These are phyloP conservation scores for Monosporascus sp. DNA, from an alignment of 2,329 filamentous ascomycete genomes.

Conservation along the genomic window DNA sequence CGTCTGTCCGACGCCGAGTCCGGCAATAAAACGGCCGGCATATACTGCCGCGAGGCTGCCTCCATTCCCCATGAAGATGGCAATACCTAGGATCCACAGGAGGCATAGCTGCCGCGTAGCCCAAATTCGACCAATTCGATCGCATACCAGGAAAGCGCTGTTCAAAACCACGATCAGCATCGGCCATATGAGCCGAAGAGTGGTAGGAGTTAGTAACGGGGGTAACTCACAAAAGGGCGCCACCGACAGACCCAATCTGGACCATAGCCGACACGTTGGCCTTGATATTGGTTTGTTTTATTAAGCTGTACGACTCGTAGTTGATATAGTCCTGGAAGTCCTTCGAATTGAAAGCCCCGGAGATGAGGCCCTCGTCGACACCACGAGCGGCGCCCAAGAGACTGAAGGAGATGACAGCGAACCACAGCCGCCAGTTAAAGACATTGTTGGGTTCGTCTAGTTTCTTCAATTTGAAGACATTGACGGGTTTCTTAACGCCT, in stretches of 20 bases:
- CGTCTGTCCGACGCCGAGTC: conserved; percentile 44
- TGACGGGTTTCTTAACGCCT: conserved; percentile 31
- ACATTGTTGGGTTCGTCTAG: conserved; percentile 62
- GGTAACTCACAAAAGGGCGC: conserved; percentile 52
- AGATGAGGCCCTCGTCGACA: conserved; percentile 76
- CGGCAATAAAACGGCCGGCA: conserved; percentile 25
- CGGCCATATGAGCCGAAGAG: neutral
- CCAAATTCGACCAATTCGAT: conserved; percentile 58
- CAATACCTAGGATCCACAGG: conserved; percentile 53
- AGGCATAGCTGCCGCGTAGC: conserved; percentile 53
- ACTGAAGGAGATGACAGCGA: conserved; percentile 67
- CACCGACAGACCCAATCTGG: conserved; percentile 69
- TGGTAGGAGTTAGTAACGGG: conserved; percentile 27
- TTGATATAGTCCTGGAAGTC: conserved; percentile 57
- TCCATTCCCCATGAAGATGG: conserved; percentile 51
- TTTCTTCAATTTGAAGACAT: conserved; percentile 59
- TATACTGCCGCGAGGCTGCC: conserved; percentile 54
- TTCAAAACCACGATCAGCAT: conserved; percentile 1
- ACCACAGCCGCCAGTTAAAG: conserved; percentile 76
- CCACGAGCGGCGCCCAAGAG: conserved; percentile 73
- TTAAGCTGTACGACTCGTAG: conserved; percentile 45
- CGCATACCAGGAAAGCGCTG: conserved; percentile 54
- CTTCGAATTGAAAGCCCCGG: conserved; percentile 62
- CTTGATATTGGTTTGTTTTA: conserved; percentile 61
- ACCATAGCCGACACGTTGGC: conserved; percentile 79